Conservation (phyloP, 345 rosid species). For the Pugionium dolabratum region DNA sequence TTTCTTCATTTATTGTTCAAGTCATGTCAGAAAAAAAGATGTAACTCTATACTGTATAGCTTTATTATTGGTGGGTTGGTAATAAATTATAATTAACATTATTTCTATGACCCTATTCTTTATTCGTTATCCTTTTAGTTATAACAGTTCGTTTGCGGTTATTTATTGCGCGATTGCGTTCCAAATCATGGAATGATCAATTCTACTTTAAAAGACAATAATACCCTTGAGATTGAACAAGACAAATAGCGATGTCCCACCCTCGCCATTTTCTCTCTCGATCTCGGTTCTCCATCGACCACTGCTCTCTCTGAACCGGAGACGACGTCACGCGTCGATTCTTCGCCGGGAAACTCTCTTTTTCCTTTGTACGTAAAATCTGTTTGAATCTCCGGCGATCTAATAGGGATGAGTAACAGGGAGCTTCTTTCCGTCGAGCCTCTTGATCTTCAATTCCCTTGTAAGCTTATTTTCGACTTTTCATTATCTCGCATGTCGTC, state of each 20-base stretch:
- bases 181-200: background rate
- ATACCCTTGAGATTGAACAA: constrained; percentile 14
- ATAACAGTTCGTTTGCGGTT: background rate
- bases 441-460: constrained; percentile 60
- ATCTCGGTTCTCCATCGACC: background rate
- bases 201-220: background rate
- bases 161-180: background rate
- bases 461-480: constrained; percentile 44
- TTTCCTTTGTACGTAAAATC: background rate
- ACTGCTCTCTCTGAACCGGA: background rate
- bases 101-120: too few relatives aligned
- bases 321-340: background rate
- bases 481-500: background rate
- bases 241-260: constrained; percentile 6
- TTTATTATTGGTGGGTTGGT: background rate
- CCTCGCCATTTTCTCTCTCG: background rate
- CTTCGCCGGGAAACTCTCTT: background rate
- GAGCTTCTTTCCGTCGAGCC: constrained; percentile 52
- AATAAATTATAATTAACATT: too few relatives aligned
- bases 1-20: constrained; percentile 20
- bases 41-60: constrained; percentile 28
- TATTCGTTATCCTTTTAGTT: too few relatives aligned
- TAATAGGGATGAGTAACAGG: background rate
- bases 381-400: background rate
- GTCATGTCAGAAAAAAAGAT: constrained; percentile 22